phyloP scores from a whole-genome alignment of 345 rosid species.

The Corchorus olitorius region DNA sequence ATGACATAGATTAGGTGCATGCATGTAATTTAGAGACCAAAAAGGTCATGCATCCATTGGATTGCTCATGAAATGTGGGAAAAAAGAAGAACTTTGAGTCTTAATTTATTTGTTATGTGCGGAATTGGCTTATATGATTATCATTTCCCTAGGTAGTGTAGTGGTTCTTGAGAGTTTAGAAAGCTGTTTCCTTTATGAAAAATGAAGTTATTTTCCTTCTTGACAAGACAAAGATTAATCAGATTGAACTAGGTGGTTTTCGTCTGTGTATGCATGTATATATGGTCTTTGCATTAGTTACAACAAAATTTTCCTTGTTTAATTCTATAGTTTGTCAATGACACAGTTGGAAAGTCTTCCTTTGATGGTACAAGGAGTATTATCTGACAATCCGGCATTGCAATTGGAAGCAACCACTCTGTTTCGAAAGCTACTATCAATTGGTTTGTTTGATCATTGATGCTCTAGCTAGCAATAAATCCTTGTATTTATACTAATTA shows the following conservation, averaged over 20 bases:
- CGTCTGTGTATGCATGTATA: not conserved
- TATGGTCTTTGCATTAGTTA: not conserved
- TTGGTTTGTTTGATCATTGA: slow-evolving; percentile 48
- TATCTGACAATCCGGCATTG: slow-evolving; percentile 57
- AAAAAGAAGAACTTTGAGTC: not conserved
- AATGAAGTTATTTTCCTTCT: not conserved
- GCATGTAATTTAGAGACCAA: not conserved
- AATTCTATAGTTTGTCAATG: not conserved
- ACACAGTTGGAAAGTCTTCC: slow-evolving; percentile 74
- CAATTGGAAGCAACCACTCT: slow-evolving; percentile 70
- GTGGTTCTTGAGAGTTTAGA: not conserved
- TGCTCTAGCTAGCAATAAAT: slow-evolving; percentile 3
- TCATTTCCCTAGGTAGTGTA: not conserved
- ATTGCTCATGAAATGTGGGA: not conserved
- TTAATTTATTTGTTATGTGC: not conserved
- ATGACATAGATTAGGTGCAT: not conserved
- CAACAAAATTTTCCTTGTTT: not conserved
- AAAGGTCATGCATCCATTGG: not conserved
- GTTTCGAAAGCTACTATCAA: slow-evolving; percentile 67
- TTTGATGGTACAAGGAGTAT: slow-evolving; percentile 54
- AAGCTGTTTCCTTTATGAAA: not conserved
- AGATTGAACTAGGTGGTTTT: not conserved
- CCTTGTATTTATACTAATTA: not conserved
- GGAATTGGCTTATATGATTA: no score
- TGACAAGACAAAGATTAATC: not conserved